phyloP scores from a whole-genome alignment of 192 early-diverging fungal genomes.

The Backusella morwellensis region DNA sequence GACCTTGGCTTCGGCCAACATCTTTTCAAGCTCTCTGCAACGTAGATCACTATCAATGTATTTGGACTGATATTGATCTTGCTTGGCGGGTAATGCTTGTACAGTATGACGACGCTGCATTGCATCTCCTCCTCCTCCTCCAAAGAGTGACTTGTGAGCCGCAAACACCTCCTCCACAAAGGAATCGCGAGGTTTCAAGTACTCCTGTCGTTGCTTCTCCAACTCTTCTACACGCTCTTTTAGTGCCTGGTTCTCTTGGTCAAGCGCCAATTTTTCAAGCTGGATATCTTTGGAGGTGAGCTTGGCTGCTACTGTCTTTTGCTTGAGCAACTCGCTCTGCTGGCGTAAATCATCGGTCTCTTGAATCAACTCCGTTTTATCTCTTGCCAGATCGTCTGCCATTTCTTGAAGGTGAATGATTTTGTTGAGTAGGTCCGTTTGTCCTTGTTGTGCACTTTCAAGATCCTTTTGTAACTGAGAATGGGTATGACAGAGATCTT shows the following conservation, averaged over 20 bases:
- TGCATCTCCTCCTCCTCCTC: neutral
- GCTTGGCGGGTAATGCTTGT: neutral
- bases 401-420: slow-evolving; percentile 17
- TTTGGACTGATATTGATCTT: slow-evolving; percentile 28
- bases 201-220: slow-evolving; percentile 26
- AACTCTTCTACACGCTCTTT: slow-evolving; percentile 15
- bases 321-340: slow-evolving; percentile 21
- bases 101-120: slow-evolving; percentile 32
- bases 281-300: slow-evolving; percentile 33
- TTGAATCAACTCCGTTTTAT: slow-evolving; percentile 12
- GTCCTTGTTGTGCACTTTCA: slow-evolving; percentile 15
- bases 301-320: slow-evolving; percentile 25
- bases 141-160: slow-evolving; percentile 19
- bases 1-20: slow-evolving; percentile 39
- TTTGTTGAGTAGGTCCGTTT: slow-evolving; percentile 35
- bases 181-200: slow-evolving; percentile 25
- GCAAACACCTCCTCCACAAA: slow-evolving; percentile 34
- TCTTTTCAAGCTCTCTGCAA: slow-evolving; percentile 39
- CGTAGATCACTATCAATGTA: slow-evolving; percentile 36
- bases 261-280: slow-evolving; percentile 29
- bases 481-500: slow-evolving; percentile 31
- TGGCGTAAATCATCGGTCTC: slow-evolving; percentile 22
- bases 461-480: slow-evolving; percentile 26
- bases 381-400: slow-evolving; percentile 24
- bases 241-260: slow-evolving; percentile 16